Conservation (phyloP, 1,139 yeast genomes). For the Lodderomyces orthopsilosis region DNA sequence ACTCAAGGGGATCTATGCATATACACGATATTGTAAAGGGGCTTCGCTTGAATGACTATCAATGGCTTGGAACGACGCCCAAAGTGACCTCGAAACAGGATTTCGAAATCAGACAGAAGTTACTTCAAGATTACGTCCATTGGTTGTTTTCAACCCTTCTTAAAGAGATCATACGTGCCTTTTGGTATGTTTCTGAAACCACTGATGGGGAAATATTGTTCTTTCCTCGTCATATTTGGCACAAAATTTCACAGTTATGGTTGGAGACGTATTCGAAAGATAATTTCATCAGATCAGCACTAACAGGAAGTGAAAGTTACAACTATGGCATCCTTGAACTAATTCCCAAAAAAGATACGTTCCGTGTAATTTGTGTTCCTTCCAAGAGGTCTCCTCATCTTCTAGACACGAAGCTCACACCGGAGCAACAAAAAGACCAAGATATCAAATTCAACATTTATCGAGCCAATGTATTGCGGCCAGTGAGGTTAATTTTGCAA, state of each 20-base stretch:
- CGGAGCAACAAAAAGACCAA: constrained; percentile 12
- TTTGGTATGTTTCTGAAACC: constrained; percentile 68
- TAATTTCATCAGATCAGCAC: constrained; percentile 21
- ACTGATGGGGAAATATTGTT: constrained; percentile 34
- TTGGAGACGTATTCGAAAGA: constrained; percentile 34
- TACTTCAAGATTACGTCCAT: constrained; percentile 41
- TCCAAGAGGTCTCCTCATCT: constrained; percentile 19
- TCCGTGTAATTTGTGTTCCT: constrained; percentile 65
- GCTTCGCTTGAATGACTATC: constrained; percentile 38
- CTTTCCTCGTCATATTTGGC: constrained; percentile 66
- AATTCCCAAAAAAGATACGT: constrained; percentile 56
- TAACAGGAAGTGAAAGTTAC: constrained; percentile 15
- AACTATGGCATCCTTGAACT: constrained; percentile 40
- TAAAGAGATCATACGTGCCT: constrained; percentile 45
- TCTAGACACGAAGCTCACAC: constrained; percentile 4
- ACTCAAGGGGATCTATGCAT: constrained; percentile 28
- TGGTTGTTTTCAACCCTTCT: constrained; percentile 61
- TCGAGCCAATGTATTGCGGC: constrained; percentile 20
- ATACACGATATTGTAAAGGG: constrained; percentile 23
- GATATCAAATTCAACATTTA: constrained; percentile 18
- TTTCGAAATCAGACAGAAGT: constrained; percentile 23
- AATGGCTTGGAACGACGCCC: constrained; percentile 44
- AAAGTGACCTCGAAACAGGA: constrained; percentile 37
- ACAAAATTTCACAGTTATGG: constrained; percentile 38
- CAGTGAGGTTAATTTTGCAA: constrained; percentile 20